Conservation (phyloP, 768 basidiomycete species). For the Mycena latifolia region DNA sequence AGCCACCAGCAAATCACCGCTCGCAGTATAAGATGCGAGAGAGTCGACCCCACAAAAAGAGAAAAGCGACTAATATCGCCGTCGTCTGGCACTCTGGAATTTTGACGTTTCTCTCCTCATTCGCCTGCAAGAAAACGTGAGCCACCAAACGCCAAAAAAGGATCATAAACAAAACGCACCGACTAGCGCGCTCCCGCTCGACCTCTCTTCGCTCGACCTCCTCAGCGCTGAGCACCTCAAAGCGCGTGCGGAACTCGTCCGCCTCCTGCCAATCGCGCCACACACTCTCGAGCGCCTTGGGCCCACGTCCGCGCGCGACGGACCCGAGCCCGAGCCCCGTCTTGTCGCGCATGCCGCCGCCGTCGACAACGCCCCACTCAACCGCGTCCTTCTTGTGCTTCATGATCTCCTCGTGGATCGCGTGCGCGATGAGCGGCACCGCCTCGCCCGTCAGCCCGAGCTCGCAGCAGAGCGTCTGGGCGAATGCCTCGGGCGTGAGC, state of each 20-base stretch:
- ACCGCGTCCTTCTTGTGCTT: conserved; percentile 96
- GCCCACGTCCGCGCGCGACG: conserved; percentile 80
- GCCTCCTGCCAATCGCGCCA: conserved; percentile 97
- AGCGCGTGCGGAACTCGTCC: conserved; percentile 89
- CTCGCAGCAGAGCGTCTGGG: conserved; percentile 83
- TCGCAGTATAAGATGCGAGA: too few relatives aligned
- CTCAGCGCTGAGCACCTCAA: conserved; percentile 89
- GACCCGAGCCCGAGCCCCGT: conserved; percentile 84
- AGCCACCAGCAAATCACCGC: too few relatives aligned
- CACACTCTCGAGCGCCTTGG: conserved; percentile 85
- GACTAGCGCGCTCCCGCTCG: conserved; percentile 87
- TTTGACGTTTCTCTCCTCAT: conserved; percentile 76
- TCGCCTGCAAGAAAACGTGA: conserved; percentile 53
- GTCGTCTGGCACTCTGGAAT: conserved; percentile 62
- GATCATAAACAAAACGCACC: conserved; percentile 50
- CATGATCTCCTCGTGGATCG: conserved; percentile 94
- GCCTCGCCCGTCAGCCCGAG: conserved; percentile 92
- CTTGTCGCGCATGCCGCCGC: conserved; percentile 80
- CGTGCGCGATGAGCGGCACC: conserved; percentile 89
- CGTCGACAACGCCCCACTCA: conserved; percentile 91
- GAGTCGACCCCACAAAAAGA: too few relatives aligned
- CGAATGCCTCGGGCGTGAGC: conserved; percentile 90
- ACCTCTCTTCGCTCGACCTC: conserved; percentile 93
- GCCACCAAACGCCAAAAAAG: conserved; percentile 21
- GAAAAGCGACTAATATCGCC: conserved; percentile 15